Evolutionary conservation across 2,329 filamentous ascomycete species (phyloP).

Genomic region (Hypoxylon sp.): DNA sequence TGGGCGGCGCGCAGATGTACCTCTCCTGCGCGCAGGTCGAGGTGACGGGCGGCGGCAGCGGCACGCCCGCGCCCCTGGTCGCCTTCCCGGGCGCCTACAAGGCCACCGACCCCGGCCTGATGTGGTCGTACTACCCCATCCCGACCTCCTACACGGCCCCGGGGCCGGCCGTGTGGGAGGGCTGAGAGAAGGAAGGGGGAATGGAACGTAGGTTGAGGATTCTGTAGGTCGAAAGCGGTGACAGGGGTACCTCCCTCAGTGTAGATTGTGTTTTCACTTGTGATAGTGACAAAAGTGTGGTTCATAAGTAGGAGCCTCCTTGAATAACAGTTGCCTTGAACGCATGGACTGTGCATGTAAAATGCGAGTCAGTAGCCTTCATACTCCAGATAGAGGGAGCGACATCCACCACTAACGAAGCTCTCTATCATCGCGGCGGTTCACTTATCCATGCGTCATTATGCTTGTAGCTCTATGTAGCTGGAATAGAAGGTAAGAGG

Average conservation of each 20-base stretch:
- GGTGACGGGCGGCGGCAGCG: constrained; percentile 49
- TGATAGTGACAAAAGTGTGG: too few relatives aligned
- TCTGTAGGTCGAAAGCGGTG: background rate
- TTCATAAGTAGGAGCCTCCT: too few relatives aligned
- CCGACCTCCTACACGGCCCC: constrained; percentile 49
- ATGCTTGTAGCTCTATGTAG: background rate
- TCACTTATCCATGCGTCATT: too few relatives aligned
- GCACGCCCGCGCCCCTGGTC: constrained; percentile 46
- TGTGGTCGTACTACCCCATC: constrained; percentile 48
- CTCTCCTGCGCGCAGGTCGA: constrained; percentile 51
- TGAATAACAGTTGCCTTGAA: too few relatives aligned
- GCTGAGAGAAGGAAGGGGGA: constrained; percentile 6
- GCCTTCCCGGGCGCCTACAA: constrained; percentile 52
- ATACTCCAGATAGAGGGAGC: too few relatives aligned
- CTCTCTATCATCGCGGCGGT: too few relatives aligned
- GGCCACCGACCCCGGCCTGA: constrained; percentile 47
- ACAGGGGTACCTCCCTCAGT: too few relatives aligned
- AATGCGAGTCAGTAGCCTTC: too few relatives aligned
- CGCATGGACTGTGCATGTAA: too few relatives aligned
- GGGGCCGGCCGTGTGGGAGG: constrained; percentile 44
- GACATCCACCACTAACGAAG: too few relatives aligned
- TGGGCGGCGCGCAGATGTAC: constrained; percentile 53
- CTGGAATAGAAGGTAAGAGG: background rate
- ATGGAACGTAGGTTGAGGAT: background rate
- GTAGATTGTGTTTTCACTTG: too few relatives aligned